These are phyloP conservation scores for Rhizopogon sp. DNA, from an alignment of 768 basidiomycete species.

Conservation along the genomic window DNA sequence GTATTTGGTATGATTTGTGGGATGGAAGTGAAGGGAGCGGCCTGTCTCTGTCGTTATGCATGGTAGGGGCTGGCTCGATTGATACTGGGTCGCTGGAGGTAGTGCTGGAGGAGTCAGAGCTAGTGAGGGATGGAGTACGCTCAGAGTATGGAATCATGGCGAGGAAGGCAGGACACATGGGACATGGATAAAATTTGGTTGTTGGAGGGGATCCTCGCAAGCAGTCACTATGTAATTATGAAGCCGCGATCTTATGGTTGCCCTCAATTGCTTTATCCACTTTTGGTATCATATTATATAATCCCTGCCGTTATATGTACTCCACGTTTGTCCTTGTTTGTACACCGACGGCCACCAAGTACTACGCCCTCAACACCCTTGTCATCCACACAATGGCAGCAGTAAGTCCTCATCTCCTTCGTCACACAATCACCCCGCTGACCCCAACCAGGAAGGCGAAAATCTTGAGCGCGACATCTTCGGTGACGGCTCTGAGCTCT, in stretches of 20 bases:
- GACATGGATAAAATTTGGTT: not conserved
- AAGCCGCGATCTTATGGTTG: no score
- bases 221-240: not conserved
- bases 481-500: slow-evolving; percentile 82
- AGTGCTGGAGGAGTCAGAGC: slow-evolving; percentile 19
- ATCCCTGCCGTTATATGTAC: not conserved
- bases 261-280: no score
- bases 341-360: not conserved
- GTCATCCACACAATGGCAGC: slow-evolving; percentile 6
- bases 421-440: not conserved
- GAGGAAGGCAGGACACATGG: slow-evolving; percentile 12
- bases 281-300: not conserved
- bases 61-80: not conserved
- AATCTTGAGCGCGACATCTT: slow-evolving; percentile 71
- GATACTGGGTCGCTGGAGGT: slow-evolving; percentile 14
- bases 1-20: not conserved
- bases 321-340: not conserved
- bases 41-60: not conserved
- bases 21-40: slow-evolving; percentile 17
- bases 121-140: slow-evolving; percentile 22
- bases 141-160: slow-evolving; percentile 20
- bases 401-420: not conserved
- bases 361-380: not conserved
- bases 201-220: not conserved
- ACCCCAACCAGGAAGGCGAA: slow-evolving; percentile 11